Base-by-base conservation (phyloP, 2,329 filamentous ascomycete species). In the Xylariaceae sp. region DNA sequence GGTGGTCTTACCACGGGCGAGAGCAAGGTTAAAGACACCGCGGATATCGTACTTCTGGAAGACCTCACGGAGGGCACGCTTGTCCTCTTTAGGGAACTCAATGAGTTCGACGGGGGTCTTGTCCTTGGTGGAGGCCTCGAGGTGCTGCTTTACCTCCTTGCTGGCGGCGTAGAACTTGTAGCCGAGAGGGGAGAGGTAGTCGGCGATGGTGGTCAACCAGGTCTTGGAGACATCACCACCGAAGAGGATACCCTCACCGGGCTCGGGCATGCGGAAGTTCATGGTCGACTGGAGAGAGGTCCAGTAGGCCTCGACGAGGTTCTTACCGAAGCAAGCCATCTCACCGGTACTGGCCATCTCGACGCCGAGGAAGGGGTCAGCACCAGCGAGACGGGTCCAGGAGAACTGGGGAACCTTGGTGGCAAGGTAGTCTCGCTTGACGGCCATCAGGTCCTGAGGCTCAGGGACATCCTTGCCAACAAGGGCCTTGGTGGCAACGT, bases 391-490 rank as follows among this genome's bases (percentile, higher is more conserved):
- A 81, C 94, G 90, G 63, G 94, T 97, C 94, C 94, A 99, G 10
- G 90, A 94, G 84, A 99, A 99, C 76, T 99, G 94, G 23, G 94
- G 92, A 54, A 99, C 94, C 83, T 99, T 99, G 75, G 92, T 96
- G 37, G 94, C 94, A 55, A 96, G 79, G 76, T 97, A 97, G 76
- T 96, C 86, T 65, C 92, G 89, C 82, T 95, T 89, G 69, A 87
- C 78, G 18, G 84, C 81, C 94, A 99, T 99, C 63, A 94, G 86
- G 71, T 99, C 93, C 48, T 84, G 84, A 37, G 92, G 88, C 65
- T 89, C 85, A 17, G 94, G 93, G 2, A 97, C 89, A 58, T 93
- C 81, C 73, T 89, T 87, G 72, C 89, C 90, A 59, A 95, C 85
- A 56, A 97, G 88, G 56, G 93, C 94, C 77, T 92, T 93, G 72